Conservation (phyloP, 305 asterid genomes). For the Fraxinus greggii region DNA sequence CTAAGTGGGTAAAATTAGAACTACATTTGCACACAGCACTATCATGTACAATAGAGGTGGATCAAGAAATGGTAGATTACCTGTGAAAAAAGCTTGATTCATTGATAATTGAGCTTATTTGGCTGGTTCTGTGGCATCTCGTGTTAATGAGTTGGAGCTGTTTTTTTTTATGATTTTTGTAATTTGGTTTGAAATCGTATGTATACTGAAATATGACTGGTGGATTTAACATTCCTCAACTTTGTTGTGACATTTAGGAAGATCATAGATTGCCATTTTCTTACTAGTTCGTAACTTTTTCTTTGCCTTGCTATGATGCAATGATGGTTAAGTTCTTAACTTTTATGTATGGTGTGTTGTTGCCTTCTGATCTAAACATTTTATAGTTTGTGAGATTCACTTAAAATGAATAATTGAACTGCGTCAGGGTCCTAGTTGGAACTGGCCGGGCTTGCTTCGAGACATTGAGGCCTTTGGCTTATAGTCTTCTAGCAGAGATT, state of each 20-base stretch:
- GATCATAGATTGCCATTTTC: slow-evolving; percentile 6
- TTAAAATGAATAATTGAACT: slow-evolving; percentile 29
- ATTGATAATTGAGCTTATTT: not conserved
- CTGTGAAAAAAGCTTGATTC: not conserved
- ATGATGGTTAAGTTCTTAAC: not conserved
- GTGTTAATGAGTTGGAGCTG: not conserved
- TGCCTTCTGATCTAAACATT: not conserved
- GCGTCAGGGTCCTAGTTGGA: slow-evolving; percentile 95
- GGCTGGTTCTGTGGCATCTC: not conserved
- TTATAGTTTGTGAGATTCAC: not conserved
- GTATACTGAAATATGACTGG: not conserved
- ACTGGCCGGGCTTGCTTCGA: slow-evolving; percentile 98
- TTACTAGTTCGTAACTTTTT: slow-evolving; percentile 8
- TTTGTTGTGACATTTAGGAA: not conserved
- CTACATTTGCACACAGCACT: not conserved
- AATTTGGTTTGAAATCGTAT: slow-evolving; percentile 3
- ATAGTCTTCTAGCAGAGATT: slow-evolving; percentile 98
- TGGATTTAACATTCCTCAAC: not conserved
- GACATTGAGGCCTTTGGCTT: slow-evolving; percentile 96
- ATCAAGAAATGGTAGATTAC: not conserved
- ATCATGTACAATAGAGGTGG: not conserved
- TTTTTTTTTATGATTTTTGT: not conserved
- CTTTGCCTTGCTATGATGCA: slow-evolving; percentile 19
- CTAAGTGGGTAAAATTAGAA: not conserved
- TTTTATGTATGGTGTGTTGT: slow-evolving; percentile 1